Evolutionary conservation across 2,329 filamentous ascomycete species (phyloP).

Genomic region (Metarhizium anisopliae): DNA sequence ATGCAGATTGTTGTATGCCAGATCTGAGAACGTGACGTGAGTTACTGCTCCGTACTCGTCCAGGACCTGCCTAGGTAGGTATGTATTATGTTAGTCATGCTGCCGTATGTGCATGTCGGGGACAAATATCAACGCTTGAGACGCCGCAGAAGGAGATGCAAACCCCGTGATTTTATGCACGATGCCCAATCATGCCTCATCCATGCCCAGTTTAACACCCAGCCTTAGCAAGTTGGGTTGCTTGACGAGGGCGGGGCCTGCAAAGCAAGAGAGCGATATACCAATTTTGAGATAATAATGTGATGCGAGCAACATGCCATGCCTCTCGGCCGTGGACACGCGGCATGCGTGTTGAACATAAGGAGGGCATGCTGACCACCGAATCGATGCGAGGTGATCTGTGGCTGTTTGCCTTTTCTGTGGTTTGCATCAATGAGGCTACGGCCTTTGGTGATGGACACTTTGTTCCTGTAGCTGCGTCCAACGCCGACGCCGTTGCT

Average conservation of each 20-base stretch:
- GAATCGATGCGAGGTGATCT: background rate
- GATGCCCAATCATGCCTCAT: background rate
- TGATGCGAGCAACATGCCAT: background rate
- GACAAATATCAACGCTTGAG: background rate
- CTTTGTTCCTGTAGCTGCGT: too few relatives aligned
- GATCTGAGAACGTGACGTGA: background rate
- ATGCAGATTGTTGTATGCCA: background rate
- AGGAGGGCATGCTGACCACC: background rate
- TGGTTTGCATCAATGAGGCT: background rate
- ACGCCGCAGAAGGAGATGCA: background rate
- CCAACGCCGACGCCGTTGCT: background rate
- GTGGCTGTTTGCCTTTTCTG: background rate
- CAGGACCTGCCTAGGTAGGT: too few relatives aligned
- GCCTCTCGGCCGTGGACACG: background rate
- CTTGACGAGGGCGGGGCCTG: background rate
- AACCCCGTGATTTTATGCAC: background rate
- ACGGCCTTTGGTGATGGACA: background rate
- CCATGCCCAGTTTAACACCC: background rate
- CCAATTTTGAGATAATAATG: background rate
- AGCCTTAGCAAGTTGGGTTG: background rate
- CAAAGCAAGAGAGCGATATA: background rate
- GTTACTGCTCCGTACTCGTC: background rate
- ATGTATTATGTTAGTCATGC: too few relatives aligned
- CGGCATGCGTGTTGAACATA: slow-evolving; percentile 3
- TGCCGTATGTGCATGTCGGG: too few relatives aligned